phyloP scores from a whole-genome alignment of 73 alveolate species.

The Halteria grandinella region DNA sequence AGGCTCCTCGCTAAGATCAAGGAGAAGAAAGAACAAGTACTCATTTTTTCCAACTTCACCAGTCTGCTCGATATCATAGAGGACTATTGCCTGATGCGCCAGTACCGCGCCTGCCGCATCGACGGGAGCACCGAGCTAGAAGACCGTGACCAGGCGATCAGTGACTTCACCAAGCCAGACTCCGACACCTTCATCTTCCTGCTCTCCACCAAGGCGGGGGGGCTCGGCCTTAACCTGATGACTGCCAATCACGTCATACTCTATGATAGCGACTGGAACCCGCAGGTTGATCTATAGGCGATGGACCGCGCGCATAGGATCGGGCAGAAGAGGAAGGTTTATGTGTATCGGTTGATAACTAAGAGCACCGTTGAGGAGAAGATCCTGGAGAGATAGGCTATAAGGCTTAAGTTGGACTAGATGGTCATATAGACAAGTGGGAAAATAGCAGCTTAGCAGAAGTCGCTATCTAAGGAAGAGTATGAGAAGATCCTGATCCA shows the following conservation, averaged over 20 bases:
- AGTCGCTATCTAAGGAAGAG: constrained; percentile 69
- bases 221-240: constrained; percentile 83
- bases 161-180: constrained; percentile 60
- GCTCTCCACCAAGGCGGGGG: constrained; percentile 84
- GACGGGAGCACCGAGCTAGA: constrained; percentile 75
- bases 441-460: constrained; percentile 49
- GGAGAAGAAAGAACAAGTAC: constrained; percentile 42
- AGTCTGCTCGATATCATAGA: constrained; percentile 75
- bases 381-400: constrained; percentile 77
- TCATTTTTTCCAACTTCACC: constrained; percentile 65
- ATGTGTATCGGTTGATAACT: constrained; percentile 72
- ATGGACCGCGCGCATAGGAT: constrained; percentile 92
- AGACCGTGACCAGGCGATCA: constrained; percentile 69
- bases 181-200: constrained; percentile 66
- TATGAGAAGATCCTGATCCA: constrained; percentile 62
- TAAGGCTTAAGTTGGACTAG: constrained; percentile 75
- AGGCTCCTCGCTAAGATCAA: constrained; percentile 49
- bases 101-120: constrained; percentile 59
- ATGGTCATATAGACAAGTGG: constrained; percentile 66
- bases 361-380: constrained; percentile 74
- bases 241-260: constrained; percentile 81
- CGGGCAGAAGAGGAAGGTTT: constrained; percentile 82
- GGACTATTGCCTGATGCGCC: constrained; percentile 71
- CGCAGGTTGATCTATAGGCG: constrained; percentile 83
- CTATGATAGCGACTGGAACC: constrained; percentile 85